Base-by-base conservation (phyloP, 1,284 basidiomycete genomes). In the Leccinum subrobustum region DNA sequence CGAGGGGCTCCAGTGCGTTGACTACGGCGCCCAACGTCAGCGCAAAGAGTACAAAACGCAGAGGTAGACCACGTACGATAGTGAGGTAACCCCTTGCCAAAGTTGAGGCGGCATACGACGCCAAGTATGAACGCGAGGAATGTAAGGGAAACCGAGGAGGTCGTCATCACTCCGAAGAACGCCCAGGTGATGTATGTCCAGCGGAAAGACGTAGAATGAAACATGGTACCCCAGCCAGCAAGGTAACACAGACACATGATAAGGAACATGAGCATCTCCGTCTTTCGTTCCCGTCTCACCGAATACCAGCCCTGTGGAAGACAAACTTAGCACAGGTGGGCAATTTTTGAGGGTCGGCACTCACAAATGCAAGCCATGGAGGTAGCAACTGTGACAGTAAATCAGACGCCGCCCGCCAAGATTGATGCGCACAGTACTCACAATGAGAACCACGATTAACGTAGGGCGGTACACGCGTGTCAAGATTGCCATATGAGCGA, bases 181-280 rank as follows among this genome's bases (percentile, higher is more conserved):
- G 73, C 71, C 90, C 91, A 92, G 16, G 84, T 83, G 44, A 80
- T 73, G 72, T 89, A 91, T 16, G 85, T 87, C 86, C 89, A 90
- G 53, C 87, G 83, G 82, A 92, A 92, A 2, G 86, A 83, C 16
- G 77, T 76, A 29, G 87, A 83, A 52, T 83, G 76, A 71, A 93
- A 92, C 85, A 91, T 89, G 58, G 83, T 73, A 54, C 84, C 80
- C 86, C 86, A 92, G 42, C 84, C 86, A 54, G 76, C 79, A 44
- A 91, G 77, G 70, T 90, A 87, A 11, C 83, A 70, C 33, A 83
- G 64, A 6, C 85, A 87, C 56, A 90, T 65, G 14, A 78, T 67
- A 56, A 92, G 77, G 76, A 93, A 93, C 18, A 81, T 65, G 52
- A 84, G 65, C 83, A 87, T 89, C 11, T 78, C 79, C 16, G 79